Evolutionary conservation across 768 basidiomycete genomes (phyloP).

Genomic region (Kwoniella dendrophila): DNA sequence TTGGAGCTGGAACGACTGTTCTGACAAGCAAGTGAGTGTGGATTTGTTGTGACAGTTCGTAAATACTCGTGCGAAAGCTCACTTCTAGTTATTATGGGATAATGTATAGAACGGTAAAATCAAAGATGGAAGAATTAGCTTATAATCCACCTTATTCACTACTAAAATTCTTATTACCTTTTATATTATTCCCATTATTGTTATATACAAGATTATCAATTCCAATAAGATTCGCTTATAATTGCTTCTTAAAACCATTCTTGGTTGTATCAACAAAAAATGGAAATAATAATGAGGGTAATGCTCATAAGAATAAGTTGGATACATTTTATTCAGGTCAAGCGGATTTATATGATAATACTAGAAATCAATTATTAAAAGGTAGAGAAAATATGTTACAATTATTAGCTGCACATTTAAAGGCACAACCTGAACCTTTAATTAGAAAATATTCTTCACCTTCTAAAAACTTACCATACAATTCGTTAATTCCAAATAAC

Average conservation of each 20-base stretch:
- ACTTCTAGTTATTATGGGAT: too few species aligned
- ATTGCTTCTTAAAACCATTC: conserved; percentile 57
- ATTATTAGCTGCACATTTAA: conserved; percentile 68
- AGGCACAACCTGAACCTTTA: conserved; percentile 55
- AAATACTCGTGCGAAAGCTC: too few species aligned
- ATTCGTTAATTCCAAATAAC: too few species aligned
- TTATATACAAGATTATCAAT: conserved; percentile 23
- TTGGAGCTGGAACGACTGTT: conserved; percentile 1
- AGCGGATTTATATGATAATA: conserved; percentile 72
- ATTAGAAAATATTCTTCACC: too few species aligned
- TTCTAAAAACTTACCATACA: too few species aligned
- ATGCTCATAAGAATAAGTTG: conserved; percentile 52
- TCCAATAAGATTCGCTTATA: conserved; percentile 53
- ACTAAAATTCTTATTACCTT: conserved; percentile 19
- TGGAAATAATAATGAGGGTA: background rate
- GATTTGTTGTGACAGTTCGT: too few species aligned
- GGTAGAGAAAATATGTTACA: conserved; percentile 73
- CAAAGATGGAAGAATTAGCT: conserved; percentile 12
- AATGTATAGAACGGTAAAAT: background rate
- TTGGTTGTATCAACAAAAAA: conserved; percentile 13
- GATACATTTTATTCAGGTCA: conserved; percentile 68
- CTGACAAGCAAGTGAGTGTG: conserved; percentile 5
- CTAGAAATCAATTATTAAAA: conserved; percentile 65
- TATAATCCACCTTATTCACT: background rate
- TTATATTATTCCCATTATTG: conserved; percentile 25